These are phyloP conservation scores for Kwoniella dendrophila DNA, from an alignment of 768 basidiomycete species.

Conservation along the genomic window DNA sequence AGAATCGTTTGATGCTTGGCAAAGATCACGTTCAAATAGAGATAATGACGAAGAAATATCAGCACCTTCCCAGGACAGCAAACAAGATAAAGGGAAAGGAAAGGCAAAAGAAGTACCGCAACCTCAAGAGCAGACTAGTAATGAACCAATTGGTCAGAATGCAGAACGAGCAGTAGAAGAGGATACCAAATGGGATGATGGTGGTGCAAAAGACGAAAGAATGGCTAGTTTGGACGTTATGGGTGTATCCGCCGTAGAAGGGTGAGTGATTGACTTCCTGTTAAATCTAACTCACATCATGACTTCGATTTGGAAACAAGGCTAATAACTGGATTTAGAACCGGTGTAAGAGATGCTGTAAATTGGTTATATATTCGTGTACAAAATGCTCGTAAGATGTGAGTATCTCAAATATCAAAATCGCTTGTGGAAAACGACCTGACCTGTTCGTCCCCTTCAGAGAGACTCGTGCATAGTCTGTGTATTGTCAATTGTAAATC, in stretches of 20 bases:
- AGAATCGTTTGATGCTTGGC: conserved; percentile 61
- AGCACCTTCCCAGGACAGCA: no score
- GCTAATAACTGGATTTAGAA: conserved; percentile 59
- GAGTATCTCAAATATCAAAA: conserved; percentile 15
- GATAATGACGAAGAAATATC: conserved; percentile 62
- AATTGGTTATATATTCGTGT: conserved; percentile 95
- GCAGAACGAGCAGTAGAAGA: conserved; percentile 5
- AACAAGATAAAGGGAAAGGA: conserved; percentile 49
- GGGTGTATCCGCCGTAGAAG: conserved; percentile 87
- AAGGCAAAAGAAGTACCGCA: conserved; percentile 56
- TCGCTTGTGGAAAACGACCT: neutral
- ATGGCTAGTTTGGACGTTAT: conserved; percentile 82
- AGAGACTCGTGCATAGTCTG: neutral
- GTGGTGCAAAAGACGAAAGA: conserved; percentile 49
- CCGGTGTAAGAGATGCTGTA: conserved; percentile 83
- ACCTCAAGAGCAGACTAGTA: conserved; percentile 58
- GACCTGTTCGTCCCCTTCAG: neutral
- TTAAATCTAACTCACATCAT: neutral
- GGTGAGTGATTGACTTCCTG: conserved; percentile 61
- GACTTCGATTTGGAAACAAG: neutral
- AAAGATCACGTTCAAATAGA: conserved; percentile 45
- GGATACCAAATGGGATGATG: conserved; percentile 30
- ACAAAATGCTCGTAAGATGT: conserved; percentile 73
- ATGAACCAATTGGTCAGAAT: conserved; percentile 6
- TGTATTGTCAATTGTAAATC: neutral